phyloP scores from a whole-genome alignment of 345 rosid species.

The Eucalyptus albens region DNA sequence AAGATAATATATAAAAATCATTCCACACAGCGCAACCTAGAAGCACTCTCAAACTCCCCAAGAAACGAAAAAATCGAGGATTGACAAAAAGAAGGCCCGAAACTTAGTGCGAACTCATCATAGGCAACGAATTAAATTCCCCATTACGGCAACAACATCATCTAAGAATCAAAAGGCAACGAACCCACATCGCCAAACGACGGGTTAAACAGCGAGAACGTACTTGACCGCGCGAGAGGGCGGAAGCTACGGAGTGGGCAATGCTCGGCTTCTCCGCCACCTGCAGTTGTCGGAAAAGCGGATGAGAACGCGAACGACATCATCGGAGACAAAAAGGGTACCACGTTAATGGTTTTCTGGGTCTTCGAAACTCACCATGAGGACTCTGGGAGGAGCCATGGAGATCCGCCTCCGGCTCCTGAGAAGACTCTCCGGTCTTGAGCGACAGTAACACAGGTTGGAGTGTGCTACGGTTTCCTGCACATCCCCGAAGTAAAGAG shows the following conservation, averaged over 20 bases:
- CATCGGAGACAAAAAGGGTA: background rate
- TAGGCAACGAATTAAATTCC: background rate
- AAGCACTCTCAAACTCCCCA: background rate
- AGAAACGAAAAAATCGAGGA: background rate
- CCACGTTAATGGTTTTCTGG: background rate
- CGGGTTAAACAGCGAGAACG: background rate
- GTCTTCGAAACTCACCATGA: background rate
- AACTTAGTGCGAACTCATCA: background rate
- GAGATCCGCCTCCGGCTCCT: background rate
- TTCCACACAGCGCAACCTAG: background rate
- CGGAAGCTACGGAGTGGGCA: constrained; percentile 80
- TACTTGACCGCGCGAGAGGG: constrained; percentile 67
- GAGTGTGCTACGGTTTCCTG: background rate
- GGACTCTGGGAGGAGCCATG: constrained; percentile 1
- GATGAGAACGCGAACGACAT: background rate
- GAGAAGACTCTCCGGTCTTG: background rate
- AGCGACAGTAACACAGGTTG: background rate
- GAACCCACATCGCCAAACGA: background rate
- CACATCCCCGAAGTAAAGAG: background rate
- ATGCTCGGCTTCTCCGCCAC: constrained; percentile 99
- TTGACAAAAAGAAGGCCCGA: background rate
- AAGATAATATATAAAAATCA: background rate
- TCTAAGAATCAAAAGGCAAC: background rate
- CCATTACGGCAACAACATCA: background rate
- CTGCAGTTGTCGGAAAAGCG: constrained; percentile 7